Conservation (phyloP, 441 rosid genomes). For the Rhodomyrtus psidioides region DNA sequence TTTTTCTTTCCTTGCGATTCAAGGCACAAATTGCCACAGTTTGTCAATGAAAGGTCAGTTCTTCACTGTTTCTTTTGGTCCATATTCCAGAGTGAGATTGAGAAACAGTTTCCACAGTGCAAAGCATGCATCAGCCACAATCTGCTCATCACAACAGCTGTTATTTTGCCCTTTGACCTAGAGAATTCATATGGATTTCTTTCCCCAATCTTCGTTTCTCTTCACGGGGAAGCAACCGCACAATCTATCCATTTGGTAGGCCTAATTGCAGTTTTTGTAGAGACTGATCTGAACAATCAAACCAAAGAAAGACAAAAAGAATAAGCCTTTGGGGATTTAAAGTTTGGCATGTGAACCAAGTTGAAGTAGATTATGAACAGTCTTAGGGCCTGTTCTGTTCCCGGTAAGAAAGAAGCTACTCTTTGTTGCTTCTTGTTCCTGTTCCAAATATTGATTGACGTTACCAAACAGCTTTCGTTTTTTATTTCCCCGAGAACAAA, state of each 20-base stretch:
- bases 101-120: background rate
- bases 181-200: background rate
- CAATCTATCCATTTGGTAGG: background rate
- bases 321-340: background rate
- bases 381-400: background rate
- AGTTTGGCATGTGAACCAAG: background rate
- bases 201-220: background rate
- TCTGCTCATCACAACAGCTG: background rate
- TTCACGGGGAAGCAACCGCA: background rate
- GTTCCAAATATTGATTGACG: too few species aligned
- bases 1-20: background rate
- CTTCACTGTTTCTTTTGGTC: background rate
- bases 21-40: background rate
- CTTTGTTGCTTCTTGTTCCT: too few species aligned
- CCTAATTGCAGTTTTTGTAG: background rate
- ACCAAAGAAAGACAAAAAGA: background rate
- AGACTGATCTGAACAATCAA: background rate
- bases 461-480: too few species aligned
- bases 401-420: too few species aligned
- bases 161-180: background rate
- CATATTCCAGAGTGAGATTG: background rate
- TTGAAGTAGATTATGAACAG: background rate
- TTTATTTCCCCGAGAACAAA: too few species aligned
- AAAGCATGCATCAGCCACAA: background rate
- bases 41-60: background rate